Evolutionary conservation across 2,329 filamentous ascomycete species (phyloP).

Genomic region (Penicillium sp.): DNA sequence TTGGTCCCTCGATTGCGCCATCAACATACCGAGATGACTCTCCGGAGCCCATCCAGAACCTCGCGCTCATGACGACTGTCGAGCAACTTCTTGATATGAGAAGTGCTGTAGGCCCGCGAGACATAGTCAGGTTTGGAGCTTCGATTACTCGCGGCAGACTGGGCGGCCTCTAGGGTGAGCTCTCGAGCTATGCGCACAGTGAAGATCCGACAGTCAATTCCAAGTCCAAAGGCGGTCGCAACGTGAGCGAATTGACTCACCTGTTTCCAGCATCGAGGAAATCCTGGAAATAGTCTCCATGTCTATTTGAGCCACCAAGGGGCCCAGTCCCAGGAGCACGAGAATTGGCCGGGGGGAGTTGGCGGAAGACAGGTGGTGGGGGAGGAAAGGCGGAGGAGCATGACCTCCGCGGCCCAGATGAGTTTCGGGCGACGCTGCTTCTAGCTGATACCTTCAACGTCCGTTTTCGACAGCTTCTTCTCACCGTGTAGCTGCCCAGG

Average conservation of each 20-base stretch:
- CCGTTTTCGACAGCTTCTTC: too few relatives aligned
- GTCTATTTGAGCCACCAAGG: constrained; percentile 18
- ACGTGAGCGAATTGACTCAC: constrained; percentile 50
- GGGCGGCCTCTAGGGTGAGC: constrained; percentile 93
- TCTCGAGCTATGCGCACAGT: constrained; percentile 68
- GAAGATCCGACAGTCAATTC: constrained; percentile 19
- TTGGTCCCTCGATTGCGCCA: constrained; percentile 1
- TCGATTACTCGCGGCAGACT: constrained; percentile 66
- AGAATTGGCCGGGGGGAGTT: constrained; percentile 14
- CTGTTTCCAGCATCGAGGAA: constrained; percentile 89
- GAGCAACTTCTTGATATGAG: constrained; percentile 88
- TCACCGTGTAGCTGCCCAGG: too few relatives aligned
- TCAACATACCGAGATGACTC: constrained; percentile 71
- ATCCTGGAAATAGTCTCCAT: constrained; percentile 98
- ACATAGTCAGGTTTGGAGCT: constrained; percentile 55
- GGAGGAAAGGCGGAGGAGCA: constrained; percentile 24
- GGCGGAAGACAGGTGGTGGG: constrained; percentile 10
- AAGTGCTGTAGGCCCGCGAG: constrained; percentile 66
- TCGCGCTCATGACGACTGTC: constrained; percentile 93
- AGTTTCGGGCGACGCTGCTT: too few relatives aligned
- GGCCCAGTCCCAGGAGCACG: constrained; percentile 18
- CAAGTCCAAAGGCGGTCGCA: constrained; percentile 5
- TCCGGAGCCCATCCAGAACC: constrained; percentile 83
- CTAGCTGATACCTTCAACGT: too few relatives aligned
- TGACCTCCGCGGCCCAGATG: constrained; percentile 18